Percentiles rank a stretch among this genome's conserved stretches.
Conservation (phyloP, 148 eudicot genomes). For the Chenopodium formosanum region DNA sequence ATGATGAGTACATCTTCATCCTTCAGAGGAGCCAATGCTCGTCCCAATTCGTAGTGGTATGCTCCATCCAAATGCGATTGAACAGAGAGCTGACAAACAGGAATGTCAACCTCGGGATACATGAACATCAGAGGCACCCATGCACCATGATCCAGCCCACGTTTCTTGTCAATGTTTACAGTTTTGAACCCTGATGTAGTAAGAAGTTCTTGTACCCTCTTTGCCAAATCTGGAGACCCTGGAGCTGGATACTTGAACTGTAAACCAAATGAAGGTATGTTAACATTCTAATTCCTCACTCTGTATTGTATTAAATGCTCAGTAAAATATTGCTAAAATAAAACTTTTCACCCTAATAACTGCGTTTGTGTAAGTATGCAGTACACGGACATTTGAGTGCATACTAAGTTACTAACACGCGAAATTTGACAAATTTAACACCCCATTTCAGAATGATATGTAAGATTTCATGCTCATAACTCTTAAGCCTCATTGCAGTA, state of each 20-base stretch:
- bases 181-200: conserved; percentile 42
- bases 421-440: too few species aligned
- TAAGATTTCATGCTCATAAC: too few species aligned
- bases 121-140: conserved; percentile 98
- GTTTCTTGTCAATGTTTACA: conserved; percentile 59
- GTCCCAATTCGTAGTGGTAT: conserved; percentile 70
- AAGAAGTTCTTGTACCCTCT: conserved; percentile 61
- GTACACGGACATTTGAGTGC: too few species aligned
- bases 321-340: background rate
- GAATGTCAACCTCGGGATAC: conserved; percentile 87
- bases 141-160: conserved; percentile 88
- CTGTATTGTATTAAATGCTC: background rate
- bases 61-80: conserved; percentile 54
- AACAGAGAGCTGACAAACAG: conserved; percentile 80
- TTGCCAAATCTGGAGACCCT: conserved; percentile 75
- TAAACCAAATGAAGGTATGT: background rate
- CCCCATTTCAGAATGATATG: too few species aligned
- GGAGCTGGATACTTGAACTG: conserved; percentile 91
- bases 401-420: too few species aligned
- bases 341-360: background rate
- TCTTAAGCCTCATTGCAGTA: too few species aligned
- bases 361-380: background rate
- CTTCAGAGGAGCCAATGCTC: conserved; percentile 71
- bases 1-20: conserved; percentile 76
- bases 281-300: background rate